A percentile compares a stretch with the other conserved stretches of the same genome.
These are phyloP conservation scores for Rhizopus arrhizus DNA, from an alignment of 371 early-diverging fungal genomes.

Conservation along the genomic window DNA sequence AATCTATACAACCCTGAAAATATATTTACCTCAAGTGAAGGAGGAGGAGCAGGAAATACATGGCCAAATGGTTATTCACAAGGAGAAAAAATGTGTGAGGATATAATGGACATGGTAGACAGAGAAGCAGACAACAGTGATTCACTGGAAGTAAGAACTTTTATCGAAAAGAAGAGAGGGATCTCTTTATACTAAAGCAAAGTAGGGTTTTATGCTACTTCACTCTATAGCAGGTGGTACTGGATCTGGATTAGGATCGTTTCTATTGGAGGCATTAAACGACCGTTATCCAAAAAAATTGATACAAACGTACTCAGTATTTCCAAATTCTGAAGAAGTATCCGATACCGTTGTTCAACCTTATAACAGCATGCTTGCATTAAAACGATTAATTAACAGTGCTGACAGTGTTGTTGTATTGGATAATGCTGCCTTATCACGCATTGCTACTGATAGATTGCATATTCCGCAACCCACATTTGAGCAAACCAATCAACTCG, in stretches of 20 bases:
- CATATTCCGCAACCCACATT: slow-evolving; percentile 94
- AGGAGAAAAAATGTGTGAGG: slow-evolving; percentile 81
- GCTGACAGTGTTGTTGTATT: slow-evolving; percentile 97
- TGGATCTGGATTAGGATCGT: slow-evolving; percentile 95
- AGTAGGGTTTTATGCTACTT: slow-evolving; percentile 81
- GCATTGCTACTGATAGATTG: slow-evolving; percentile 92
- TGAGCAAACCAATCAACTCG: slow-evolving; percentile 97
- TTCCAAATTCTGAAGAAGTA: slow-evolving; percentile 97
- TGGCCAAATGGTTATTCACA: slow-evolving; percentile 90
- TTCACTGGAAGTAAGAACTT: slow-evolving; percentile 69
- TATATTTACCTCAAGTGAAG: slow-evolving; percentile 85
- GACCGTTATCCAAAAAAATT: slow-evolving; percentile 98
- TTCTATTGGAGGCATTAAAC: slow-evolving; percentile 82
- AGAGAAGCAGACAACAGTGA: slow-evolving; percentile 95
- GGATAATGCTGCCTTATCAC: slow-evolving; percentile 94
- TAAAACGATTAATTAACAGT: slow-evolving; percentile 89
- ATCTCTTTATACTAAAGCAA: not conserved
- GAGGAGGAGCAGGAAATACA: slow-evolving; percentile 96
- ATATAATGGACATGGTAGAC: slow-evolving; percentile 92
- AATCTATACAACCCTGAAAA: slow-evolving; percentile 92
- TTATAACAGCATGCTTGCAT: slow-evolving; percentile 96
- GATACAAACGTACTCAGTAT: slow-evolving; percentile 98
- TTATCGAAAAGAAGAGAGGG: not conserved
- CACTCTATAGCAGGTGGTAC: slow-evolving; percentile 98
- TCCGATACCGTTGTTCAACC: slow-evolving; percentile 99